phyloP scores from a whole-genome alignment of 78 protist genomes.

The Tieghemostelium lacteum region DNA sequence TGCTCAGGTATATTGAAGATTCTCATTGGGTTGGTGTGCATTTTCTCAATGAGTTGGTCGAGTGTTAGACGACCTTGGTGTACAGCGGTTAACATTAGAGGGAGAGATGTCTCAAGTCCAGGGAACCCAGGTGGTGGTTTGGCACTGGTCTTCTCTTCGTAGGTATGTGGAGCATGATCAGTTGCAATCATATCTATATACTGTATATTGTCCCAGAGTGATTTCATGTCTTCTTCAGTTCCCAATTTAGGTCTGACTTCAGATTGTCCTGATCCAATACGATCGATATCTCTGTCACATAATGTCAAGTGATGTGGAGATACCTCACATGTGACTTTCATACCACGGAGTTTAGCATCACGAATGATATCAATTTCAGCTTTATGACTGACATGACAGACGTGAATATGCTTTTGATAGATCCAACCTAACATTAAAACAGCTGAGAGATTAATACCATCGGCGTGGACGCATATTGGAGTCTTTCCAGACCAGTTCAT shows the following conservation, averaged over 20 bases:
- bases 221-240: conserved; percentile 63
- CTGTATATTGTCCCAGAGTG: conserved; percentile 87
- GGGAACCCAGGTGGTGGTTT: conserved; percentile 89
- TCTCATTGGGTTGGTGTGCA: conserved; percentile 76
- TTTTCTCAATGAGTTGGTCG: conserved; percentile 50
- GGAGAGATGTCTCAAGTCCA: conserved; percentile 79
- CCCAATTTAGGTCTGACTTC: conserved; percentile 74
- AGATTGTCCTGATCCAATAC: conserved; percentile 54
- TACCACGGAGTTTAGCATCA: conserved; percentile 82
- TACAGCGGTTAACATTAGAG: conserved; percentile 84
- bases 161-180: conserved; percentile 88
- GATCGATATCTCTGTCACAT: conserved; percentile 59
- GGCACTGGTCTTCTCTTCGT: conserved; percentile 68
- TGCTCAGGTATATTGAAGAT: conserved; percentile 77
- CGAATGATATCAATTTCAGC: conserved; percentile 81
- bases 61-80: conserved; percentile 79
- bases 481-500: conserved; percentile 54
- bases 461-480: conserved; percentile 86
- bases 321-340: conserved; percentile 87
- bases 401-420: conserved; percentile 75
- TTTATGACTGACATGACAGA: conserved; percentile 65
- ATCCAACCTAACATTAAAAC: conserved; percentile 64
- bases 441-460: conserved; percentile 78
- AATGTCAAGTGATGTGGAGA: conserved; percentile 70
- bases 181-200: conserved; percentile 87